Conservation (phyloP, 2,329 filamentous ascomycete species). For the Alternaria triticina region DNA sequence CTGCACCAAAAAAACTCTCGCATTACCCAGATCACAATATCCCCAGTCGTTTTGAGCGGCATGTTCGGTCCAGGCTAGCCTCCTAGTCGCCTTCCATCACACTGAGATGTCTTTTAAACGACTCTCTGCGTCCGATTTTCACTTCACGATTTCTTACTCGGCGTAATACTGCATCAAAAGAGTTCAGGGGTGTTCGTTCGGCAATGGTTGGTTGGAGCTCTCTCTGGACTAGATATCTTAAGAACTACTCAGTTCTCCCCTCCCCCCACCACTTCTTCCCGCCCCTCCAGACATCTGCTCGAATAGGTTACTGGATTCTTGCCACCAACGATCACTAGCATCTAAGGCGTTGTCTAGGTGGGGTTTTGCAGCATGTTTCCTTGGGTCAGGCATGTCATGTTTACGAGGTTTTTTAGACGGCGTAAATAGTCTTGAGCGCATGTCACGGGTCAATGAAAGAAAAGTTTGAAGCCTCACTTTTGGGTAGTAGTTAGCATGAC, state of each 20-base stretch:
- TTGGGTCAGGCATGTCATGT: slow-evolving; percentile 7
- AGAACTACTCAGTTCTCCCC: slow-evolving; percentile 31
- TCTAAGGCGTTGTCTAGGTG: slow-evolving; percentile 25
- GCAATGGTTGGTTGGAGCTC: slow-evolving; percentile 22
- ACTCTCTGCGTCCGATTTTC: slow-evolving; percentile 18
- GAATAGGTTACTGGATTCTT: slow-evolving; percentile 9
- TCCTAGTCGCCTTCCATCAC: slow-evolving; percentile 2
- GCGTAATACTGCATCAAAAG: slow-evolving; percentile 41
- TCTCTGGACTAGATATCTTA: slow-evolving; percentile 31
- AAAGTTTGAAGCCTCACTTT: slow-evolving; percentile 15
- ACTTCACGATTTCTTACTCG: slow-evolving; percentile 26
- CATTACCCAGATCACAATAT: slow-evolving; percentile 5
- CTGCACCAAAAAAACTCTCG: slow-evolving; percentile 1
- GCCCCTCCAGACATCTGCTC: slow-evolving; percentile 2
- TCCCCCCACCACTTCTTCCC: slow-evolving; percentile 9
- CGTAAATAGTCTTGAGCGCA: slow-evolving; percentile 6
- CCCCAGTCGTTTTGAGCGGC: slow-evolving; percentile 19
- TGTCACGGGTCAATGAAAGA: slow-evolving; percentile 12
- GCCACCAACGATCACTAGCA: slow-evolving; percentile 20
- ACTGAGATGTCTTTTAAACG: slow-evolving; percentile 7
- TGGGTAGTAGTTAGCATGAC: background rate
- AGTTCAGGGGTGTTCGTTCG: slow-evolving; percentile 21
- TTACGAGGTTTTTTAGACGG: slow-evolving; percentile 10
- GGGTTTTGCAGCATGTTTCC: slow-evolving; percentile 21
- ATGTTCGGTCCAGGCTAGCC: slow-evolving; percentile 7